Evolutionary conservation across 768 basidiomycete species (phyloP), one percentile per base, ranked within the genome.

Genomic region (Rickenella mellea): DNA sequence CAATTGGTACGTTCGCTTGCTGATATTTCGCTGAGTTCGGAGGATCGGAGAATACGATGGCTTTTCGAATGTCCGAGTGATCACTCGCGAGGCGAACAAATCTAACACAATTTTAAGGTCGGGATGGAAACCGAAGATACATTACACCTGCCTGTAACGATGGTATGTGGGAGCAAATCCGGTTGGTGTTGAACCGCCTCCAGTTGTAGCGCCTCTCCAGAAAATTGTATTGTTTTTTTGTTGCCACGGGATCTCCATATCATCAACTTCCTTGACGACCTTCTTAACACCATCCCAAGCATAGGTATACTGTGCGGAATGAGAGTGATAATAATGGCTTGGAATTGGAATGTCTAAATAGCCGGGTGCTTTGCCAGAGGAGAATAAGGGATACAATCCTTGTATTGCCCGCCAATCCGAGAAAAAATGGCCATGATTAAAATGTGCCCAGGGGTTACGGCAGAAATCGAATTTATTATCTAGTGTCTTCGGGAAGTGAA

Each of bases 131-230:
- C 49, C 52, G 35, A 51, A 42, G 24, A 19, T 17, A 36, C 33
- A 36, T 7, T 33, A 9, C 9, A 54, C 55, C 29, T 48, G 83
- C 80, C 91, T 70, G 58, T 96, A 92, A 33, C 92, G 73, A 46
- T 97, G 92, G 51, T 92, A 96, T 48, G 79, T 74, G 2, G 77
- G 63, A 2, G 86, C 65, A 55, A 87, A 94, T 0, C 92, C 91
- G 0, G 79, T 76, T 1, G 92, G 92, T 28, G 81, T 80, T 47
- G 73, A 86, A 24, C 92, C 92, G 1, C 93, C 93, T 42, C 96
- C 96, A 0, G 94, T 98, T 0, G 90, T 94, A 2, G 92, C 90
- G 9, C 96, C 96, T 33, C 96, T 68, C 90, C 94, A 99, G 60
- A 93, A 93, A 31, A 98, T 74, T 55, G 75, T 76, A 56, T 90